Conservation (phyloP, 2,329 filamentous ascomycete species). For the Colletotrichum tropicicola region DNA sequence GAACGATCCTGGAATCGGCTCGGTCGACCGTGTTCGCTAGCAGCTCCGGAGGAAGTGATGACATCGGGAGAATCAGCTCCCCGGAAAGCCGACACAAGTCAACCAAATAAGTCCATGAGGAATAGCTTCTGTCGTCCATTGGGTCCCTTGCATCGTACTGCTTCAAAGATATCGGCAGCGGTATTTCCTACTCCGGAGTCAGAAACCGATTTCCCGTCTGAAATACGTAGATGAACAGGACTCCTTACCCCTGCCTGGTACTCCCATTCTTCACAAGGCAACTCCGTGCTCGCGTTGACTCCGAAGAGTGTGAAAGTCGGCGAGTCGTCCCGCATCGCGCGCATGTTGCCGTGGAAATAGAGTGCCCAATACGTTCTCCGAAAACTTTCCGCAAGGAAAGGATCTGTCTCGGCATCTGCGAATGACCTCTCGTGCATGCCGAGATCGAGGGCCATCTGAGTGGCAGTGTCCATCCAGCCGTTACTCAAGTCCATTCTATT, state of each 20-base stretch:
- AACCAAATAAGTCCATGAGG: conserved; percentile 48
- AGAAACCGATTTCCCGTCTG: neutral
- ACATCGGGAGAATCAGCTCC: conserved; percentile 40
- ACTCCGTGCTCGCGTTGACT: conserved; percentile 42
- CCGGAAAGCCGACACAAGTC: conserved; percentile 45
- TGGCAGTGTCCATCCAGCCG: conserved; percentile 39
- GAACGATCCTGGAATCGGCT: conserved; percentile 46
- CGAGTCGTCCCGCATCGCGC: conserved; percentile 32
- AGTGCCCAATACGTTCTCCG: conserved; percentile 51
- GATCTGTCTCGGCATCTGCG: conserved; percentile 41
- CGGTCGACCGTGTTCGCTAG: conserved; percentile 37
- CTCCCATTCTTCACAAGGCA: conserved; percentile 51
- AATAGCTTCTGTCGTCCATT: conserved; percentile 44
- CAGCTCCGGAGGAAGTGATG: conserved; percentile 35
- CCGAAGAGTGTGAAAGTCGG: conserved; percentile 38
- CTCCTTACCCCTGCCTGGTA: conserved; percentile 49
- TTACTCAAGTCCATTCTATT: conserved; percentile 37
- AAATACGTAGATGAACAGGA: neutral
- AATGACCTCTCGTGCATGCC: conserved; percentile 44
- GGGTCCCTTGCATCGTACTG: conserved; percentile 47
- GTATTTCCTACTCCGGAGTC: conserved; percentile 40
- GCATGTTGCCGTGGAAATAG: conserved; percentile 40
- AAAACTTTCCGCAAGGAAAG: conserved; percentile 49
- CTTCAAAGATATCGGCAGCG: conserved; percentile 40
- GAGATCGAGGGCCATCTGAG: conserved; percentile 41